A percentile compares a stretch with the other conserved stretches of the same genome.
phyloP scores from a whole-genome alignment of 495 filamentous ascomycete genomes.

The Amorphotheca resinae region DNA sequence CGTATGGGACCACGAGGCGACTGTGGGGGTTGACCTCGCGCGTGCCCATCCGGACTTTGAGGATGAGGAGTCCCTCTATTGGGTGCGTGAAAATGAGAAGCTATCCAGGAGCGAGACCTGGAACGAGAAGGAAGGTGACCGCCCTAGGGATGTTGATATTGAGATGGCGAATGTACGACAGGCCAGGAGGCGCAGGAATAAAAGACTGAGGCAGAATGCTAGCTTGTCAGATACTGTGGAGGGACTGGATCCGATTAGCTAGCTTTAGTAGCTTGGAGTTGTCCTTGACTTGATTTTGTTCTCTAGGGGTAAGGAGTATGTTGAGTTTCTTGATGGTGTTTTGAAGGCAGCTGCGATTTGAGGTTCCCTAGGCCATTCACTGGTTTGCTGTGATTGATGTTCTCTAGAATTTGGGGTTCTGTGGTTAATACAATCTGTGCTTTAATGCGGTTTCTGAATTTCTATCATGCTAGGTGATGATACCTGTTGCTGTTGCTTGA shows the following conservation, averaged over 20 bases:
- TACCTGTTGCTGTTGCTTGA: too few relatives aligned
- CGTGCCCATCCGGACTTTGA: background rate
- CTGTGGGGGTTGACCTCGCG: background rate
- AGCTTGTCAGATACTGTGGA: background rate
- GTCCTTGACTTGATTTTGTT: too few relatives aligned
- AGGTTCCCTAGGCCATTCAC: too few relatives aligned
- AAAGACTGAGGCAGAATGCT: background rate
- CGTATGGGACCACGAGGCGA: slow-evolving; percentile 2
- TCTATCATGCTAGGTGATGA: too few relatives aligned
- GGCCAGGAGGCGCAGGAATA: background rate
- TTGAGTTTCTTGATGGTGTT: too few relatives aligned
- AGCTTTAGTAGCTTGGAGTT: too few relatives aligned
- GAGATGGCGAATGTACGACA: background rate
- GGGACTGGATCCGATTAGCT: background rate
- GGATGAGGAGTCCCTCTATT: background rate
- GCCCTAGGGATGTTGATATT: background rate
- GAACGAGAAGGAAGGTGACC: background rate
- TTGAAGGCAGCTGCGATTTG: too few relatives aligned
- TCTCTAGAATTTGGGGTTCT: too few relatives aligned
- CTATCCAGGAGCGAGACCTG: background rate
- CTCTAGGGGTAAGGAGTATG: too few relatives aligned
- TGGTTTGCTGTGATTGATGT: too few relatives aligned
- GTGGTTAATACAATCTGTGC: too few relatives aligned
- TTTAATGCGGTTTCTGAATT: too few relatives aligned
- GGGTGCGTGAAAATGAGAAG: background rate